These are phyloP conservation scores for Leonotis leonurus DNA, from an alignment of 257 asterid genomes.

Conservation along the genomic window DNA sequence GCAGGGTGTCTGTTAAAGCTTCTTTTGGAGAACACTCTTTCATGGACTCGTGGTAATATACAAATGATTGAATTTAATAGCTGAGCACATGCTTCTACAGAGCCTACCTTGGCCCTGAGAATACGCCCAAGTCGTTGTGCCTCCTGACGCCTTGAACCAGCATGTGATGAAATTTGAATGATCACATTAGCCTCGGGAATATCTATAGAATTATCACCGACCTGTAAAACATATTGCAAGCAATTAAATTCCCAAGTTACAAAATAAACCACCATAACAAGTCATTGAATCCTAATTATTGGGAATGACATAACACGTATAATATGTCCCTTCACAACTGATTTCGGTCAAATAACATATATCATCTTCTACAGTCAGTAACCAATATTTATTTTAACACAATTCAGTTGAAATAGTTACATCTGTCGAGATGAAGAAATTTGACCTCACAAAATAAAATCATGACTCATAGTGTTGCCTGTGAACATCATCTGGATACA, in stretches of 20 bases:
- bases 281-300: neutral
- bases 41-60: neutral
- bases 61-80: neutral
- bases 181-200: slow-evolving; percentile 99
- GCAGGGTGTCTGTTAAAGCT: too few species aligned
- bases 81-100: neutral
- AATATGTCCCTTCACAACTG: too few species aligned
- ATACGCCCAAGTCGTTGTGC: slow-evolving; percentile 99
- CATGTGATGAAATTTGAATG: slow-evolving; percentile 97
- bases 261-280: neutral
- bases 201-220: slow-evolving; percentile 98
- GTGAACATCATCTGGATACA: too few species aligned
- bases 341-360: too few species aligned
- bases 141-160: slow-evolving; percentile 99
- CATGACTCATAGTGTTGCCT: too few species aligned
- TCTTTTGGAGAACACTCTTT: neutral
- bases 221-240: slow-evolving; percentile 40
- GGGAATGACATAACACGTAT: too few species aligned
- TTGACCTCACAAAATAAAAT: too few species aligned
- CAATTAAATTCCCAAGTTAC: neutral
- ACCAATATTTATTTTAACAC: too few species aligned
- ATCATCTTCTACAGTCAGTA: too few species aligned
- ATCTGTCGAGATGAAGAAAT: too few species aligned
- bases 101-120: slow-evolving; percentile 93
- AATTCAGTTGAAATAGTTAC: too few species aligned